These are phyloP conservation scores for Gentiana dahurica DNA, from an alignment of 257 asterid species.

Conservation along the genomic window DNA sequence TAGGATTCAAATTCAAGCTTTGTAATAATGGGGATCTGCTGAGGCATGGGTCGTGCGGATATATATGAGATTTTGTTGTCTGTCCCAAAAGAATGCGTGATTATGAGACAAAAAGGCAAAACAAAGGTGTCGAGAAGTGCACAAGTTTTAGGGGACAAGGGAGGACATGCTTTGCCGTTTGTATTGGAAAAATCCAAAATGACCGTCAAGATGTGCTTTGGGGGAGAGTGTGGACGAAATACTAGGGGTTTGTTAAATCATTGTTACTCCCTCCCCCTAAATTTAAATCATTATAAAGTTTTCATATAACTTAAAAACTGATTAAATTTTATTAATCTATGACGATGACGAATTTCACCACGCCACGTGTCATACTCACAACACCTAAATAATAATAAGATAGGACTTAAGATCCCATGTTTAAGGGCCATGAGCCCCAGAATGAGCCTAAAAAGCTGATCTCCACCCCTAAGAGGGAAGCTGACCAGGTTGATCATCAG, in stretches of 20 bases:
- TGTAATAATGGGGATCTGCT: neutral
- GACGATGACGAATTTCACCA: too few species aligned
- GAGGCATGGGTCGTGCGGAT: neutral
- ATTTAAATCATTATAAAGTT: too few species aligned
- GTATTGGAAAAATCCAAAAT: constrained; percentile 18
- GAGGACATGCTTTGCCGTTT: constrained; percentile 60
- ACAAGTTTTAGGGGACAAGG: constrained; percentile 44
- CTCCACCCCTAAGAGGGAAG: too few species aligned
- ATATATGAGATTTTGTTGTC: neutral
- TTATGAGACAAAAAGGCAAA: constrained; percentile 15
- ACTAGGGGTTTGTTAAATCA: constrained; percentile 4
- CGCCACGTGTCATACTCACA: too few species aligned
- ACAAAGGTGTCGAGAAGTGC: constrained; percentile 44
- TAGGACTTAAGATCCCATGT: too few species aligned
- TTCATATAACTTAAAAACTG: too few species aligned
- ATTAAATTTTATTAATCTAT: too few species aligned
- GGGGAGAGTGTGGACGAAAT: constrained; percentile 17
- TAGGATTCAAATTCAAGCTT: neutral
- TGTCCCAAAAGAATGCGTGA: neutral
- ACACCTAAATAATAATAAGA: too few species aligned
- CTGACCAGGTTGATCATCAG: too few species aligned
- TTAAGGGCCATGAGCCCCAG: too few species aligned
- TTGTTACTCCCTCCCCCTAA: too few species aligned
- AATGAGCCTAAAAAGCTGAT: too few species aligned
- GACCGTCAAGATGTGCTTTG: constrained; percentile 28